Evolutionary conservation across 2,329 filamentous ascomycete species (phyloP), one percentile per base, ranked within the genome.

Genomic region (Colletotrichum sp.): DNA sequence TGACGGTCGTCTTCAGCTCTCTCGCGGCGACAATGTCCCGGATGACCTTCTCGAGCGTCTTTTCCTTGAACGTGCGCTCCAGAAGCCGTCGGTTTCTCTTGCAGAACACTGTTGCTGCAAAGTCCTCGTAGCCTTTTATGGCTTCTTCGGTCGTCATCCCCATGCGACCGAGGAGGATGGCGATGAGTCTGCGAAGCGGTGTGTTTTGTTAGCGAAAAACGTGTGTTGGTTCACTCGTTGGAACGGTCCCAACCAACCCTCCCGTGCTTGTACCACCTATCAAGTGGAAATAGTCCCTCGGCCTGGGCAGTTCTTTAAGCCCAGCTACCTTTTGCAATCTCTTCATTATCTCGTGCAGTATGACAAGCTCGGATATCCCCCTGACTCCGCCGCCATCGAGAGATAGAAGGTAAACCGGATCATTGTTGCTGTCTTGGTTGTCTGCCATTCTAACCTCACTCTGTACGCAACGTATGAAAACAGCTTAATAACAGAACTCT

Each of bases 91-190:
- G 76, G 66, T 83, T 82, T 21, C 78, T 80, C 13, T 77, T 78
- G 2, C 77, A 71, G 72, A 88, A 88, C 5, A 88, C 81, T 3
- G 78, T 77, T 4, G 80, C 73, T 5, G 83, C 84, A 3, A 88
- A 82, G 5, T 78, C 67, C 16, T 84, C 78, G 73, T 89, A 89
- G 3, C 81, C 83, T 4, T 80, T 72, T 18, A 88, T 84, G 34
- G 86, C 87, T 21, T 89, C 85, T 28, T 82, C 76, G 10, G 88
- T 83, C 30, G 82, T 83, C 85, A 89, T 87, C 34, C 84, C 79
- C 1, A 90, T 80, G 4, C 86, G 83, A 2, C 87, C 87, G 7
- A 89, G 82, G 83, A 90, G 86, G 38, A 89, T 84, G 4, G 87
- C 87, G 12, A 89, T 86, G 10, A 89, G 80, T 0, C 87, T 88